Evolutionary conservation across 164 flowering plant species (phyloP).

Genomic region (Taxillus chinensis): DNA sequence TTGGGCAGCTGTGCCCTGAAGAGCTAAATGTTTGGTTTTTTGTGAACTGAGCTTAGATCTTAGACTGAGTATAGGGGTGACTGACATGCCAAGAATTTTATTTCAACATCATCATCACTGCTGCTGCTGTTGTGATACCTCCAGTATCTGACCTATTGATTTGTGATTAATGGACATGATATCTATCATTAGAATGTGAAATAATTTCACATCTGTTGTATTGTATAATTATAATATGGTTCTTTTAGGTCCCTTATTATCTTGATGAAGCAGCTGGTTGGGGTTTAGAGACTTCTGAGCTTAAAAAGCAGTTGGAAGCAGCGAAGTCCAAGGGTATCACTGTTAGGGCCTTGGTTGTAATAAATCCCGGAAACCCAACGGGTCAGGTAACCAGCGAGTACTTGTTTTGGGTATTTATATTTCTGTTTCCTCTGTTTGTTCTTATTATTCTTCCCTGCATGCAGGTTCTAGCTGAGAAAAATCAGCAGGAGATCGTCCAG

Average conservation of each 20-base stretch:
- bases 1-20: background rate
- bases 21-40: too few relatives aligned
- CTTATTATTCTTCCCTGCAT: slow-evolving; percentile 3
- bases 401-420: background rate
- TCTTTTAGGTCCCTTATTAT: slow-evolving; percentile 81
- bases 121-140: too few relatives aligned
- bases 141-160: background rate
- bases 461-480: slow-evolving; percentile 88
- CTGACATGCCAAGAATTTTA: too few relatives aligned
- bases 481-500: slow-evolving; percentile 78
- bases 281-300: slow-evolving; percentile 84
- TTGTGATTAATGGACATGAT: background rate
- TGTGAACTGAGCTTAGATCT: too few relatives aligned
- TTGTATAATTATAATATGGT: background rate
- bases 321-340: slow-evolving; percentile 70
- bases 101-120: too few relatives aligned
- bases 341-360: slow-evolving; percentile 90
- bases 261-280: slow-evolving; percentile 90
- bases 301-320: slow-evolving; percentile 65
- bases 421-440: background rate
- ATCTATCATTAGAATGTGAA: background rate
- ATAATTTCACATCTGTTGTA: too few relatives aligned
- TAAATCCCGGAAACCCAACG: slow-evolving; percentile 98
- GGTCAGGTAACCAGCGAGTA: slow-evolving; percentile 59
- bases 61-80: too few relatives aligned